These are phyloP conservation scores for Combretum micranthum DNA, from an alignment of 345 rosid species.

Conservation along the genomic window DNA sequence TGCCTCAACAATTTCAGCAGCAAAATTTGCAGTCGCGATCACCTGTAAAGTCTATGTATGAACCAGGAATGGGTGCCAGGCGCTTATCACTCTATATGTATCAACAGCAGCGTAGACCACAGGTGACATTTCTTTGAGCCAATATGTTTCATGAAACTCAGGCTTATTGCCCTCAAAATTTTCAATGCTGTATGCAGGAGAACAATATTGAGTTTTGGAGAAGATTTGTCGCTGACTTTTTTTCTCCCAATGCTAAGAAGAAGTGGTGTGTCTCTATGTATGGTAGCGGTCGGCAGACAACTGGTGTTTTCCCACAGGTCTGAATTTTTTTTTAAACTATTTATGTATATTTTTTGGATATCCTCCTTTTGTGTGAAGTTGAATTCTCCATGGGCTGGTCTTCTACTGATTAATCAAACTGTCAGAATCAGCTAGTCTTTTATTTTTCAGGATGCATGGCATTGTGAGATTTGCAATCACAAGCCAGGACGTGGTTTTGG, in stretches of 20 bases:
- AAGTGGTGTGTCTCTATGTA: constrained; percentile 36
- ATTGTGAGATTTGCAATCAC: constrained; percentile 59
- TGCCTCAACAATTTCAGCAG: constrained; percentile 63
- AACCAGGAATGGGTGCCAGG: constrained; percentile 28
- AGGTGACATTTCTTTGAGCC: constrained; percentile 12
- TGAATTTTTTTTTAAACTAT: not conserved
- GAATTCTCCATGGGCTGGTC: not conserved
- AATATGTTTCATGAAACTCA: not conserved
- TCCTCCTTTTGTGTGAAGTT: not conserved
- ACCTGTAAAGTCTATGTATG: constrained; percentile 19
- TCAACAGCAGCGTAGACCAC: constrained; percentile 24
- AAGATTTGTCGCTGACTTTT: constrained; percentile 34
- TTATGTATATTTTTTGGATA: too few species aligned
- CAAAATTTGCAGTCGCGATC: constrained; percentile 19
- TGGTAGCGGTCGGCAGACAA: constrained; percentile 17
- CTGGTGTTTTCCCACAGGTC: constrained; percentile 25
- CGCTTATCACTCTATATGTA: constrained; percentile 21
- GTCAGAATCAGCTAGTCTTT: constrained; percentile 7
- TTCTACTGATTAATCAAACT: not conserved
- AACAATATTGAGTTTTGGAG: constrained; percentile 36
- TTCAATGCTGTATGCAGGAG: constrained; percentile 19
- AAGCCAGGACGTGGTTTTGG: constrained; percentile 75
- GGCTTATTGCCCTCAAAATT: not conserved
- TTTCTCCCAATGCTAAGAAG: constrained; percentile 28
- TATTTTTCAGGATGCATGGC: constrained; percentile 59